phyloP scores from a whole-genome alignment of 2,329 filamentous ascomycete genomes.

The Escovopsis sp. region DNA sequence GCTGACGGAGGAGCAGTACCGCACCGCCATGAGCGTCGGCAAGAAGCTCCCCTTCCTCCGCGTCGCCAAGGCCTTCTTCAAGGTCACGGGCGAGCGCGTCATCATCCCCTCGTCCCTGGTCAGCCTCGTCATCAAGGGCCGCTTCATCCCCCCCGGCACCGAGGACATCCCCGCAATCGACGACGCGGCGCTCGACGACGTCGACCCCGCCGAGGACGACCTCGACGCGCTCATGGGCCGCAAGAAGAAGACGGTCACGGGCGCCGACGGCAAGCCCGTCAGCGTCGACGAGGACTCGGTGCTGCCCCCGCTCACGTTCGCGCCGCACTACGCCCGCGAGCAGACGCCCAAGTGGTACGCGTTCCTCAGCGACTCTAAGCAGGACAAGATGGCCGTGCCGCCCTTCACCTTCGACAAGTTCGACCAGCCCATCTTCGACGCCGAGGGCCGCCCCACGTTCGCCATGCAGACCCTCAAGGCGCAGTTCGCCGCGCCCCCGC shows the following conservation, averaged over 20 bases:
- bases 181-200: constrained; percentile 70
- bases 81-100: constrained; percentile 86
- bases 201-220: constrained; percentile 87
- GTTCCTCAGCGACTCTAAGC: constrained; percentile 86
- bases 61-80: constrained; percentile 93
- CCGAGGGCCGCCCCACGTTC: constrained; percentile 74
- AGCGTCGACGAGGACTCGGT: constrained; percentile 48
- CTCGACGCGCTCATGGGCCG: constrained; percentile 71
- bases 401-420: constrained; percentile 93
- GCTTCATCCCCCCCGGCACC: constrained; percentile 78
- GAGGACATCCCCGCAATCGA: constrained; percentile 60
- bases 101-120: constrained; percentile 88
- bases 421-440: constrained; percentile 74
- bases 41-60: constrained; percentile 71
- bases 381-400: constrained; percentile 90
- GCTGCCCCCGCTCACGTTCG: constrained; percentile 73
- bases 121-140: constrained; percentile 86
- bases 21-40: constrained; percentile 59
- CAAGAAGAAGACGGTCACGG: constrained; percentile 53
- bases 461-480: constrained; percentile 94
- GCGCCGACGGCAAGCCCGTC: constrained; percentile 41
- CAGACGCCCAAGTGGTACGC: constrained; percentile 86
- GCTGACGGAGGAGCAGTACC: constrained; percentile 63
- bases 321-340: constrained; percentile 80
- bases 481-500: constrained; percentile 88